Evolutionary conservation across 2,329 filamentous ascomycete species (phyloP), one percentile per base, ranked within the genome.

Genomic region (Teratosphaeriaceae sp.): DNA sequence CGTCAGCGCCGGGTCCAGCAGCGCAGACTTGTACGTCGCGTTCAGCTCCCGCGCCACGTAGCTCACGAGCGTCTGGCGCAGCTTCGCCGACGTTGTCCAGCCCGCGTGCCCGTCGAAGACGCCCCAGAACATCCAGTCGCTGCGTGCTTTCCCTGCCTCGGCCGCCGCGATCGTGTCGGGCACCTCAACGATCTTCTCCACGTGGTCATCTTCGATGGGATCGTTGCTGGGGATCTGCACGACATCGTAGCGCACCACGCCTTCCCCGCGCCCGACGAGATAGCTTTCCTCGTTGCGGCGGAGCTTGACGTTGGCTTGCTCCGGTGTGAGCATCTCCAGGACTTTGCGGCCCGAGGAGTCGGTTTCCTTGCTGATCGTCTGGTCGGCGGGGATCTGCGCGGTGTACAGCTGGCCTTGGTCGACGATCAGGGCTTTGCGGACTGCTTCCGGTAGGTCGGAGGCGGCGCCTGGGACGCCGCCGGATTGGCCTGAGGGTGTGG

Each of bases 61-160:
- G 51, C 78, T 88, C 55, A 98, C 96, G 43, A 98, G 75, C 12
- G 85, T 84, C 65, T 98, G 88, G 45, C 92, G 85, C 46, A 98
- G 73, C 61, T 95, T 97, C 16, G 92, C 92, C 29, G 92, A 97
- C 5, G 92, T 98, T 3, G 92, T 96, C 92, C 92, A 98, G 54
- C 92, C 92, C 35, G 88, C 94, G 66, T 98, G 92, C 0, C 92
- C 92, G 61, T 98, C 92, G 65, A 97, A 98, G 15, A 98, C 89
- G 45, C 89, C 92, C 92, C 94, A 98, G 65, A 98, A 98, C 88
- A 97, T 97, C 92, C 92, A 98, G 66, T 98, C 94, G 48, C 78
- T 86, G 46, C 74, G 80, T 15, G 73, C 52, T 13, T 75, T 73
- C 27, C 74, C 67, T 61, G 76, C 67, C 56, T 76, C 70, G 6